These are phyloP conservation scores for Triangularia verruculosa DNA, from an alignment of 2,329 filamentous ascomycete species.

Conservation along the genomic window DNA sequence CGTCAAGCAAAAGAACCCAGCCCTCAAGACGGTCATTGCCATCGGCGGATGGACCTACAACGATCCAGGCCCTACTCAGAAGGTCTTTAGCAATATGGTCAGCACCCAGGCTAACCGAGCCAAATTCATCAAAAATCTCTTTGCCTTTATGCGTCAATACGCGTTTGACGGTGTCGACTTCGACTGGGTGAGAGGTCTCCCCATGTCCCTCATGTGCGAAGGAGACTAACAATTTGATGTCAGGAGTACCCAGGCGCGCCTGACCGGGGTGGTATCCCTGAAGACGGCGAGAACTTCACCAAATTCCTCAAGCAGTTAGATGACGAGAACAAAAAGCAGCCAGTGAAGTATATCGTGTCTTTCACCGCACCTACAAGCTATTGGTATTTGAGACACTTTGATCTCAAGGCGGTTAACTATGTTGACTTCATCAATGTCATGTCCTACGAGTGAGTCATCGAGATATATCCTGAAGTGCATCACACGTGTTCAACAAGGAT, in stretches of 20 bases:
- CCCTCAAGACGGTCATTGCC: conserved; percentile 38
- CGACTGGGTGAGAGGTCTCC: conserved; percentile 19
- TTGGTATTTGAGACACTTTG: conserved; percentile 33
- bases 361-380: conserved; percentile 30
- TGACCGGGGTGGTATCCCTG: conserved; percentile 29
- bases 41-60: conserved; percentile 44
- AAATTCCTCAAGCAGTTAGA: conserved; percentile 26
- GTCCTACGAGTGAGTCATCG: conserved; percentile 36
- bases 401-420: conserved; percentile 23
- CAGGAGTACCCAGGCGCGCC: conserved; percentile 30
- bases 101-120: conserved; percentile 9
- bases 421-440: conserved; percentile 46
- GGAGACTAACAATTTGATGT: not conserved
- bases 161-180: conserved; percentile 34
- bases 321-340: not conserved
- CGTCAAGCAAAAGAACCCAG: conserved; percentile 11
- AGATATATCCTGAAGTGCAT: too few relatives aligned
- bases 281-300: conserved; percentile 29
- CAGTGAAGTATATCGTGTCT: conserved; percentile 20
- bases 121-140: conserved; percentile 25
- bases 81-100: conserved; percentile 31
- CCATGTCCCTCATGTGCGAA: too few relatives aligned
- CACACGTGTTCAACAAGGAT: conserved; percentile 17
- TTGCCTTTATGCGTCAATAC: conserved; percentile 28
- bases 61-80: conserved; percentile 33